Base-by-base conservation (phyloP, 306 rosid species). In the Prunus fruticosa region DNA sequence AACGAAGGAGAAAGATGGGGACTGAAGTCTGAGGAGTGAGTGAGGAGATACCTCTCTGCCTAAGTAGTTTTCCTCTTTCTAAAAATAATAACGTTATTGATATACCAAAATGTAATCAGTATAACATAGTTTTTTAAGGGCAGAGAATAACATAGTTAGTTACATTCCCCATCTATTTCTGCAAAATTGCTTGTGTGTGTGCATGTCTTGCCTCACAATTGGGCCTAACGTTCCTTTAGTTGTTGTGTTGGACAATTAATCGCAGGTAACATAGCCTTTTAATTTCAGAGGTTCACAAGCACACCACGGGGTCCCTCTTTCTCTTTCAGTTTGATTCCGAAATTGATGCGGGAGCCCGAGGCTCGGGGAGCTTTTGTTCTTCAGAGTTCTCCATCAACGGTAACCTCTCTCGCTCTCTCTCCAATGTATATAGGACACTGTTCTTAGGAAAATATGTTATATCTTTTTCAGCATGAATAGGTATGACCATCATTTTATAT, bases 311-410 rank as follows among this genome's bases (percentile, higher is more conserved):
- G 14, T 23, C 30, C 63, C 63, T 50, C 38, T 28, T 14, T 50
- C 70, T 30, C 49, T n/a, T 57, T 69, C 74, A 30, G 72, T 25
- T 50, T 30, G 64, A 22, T 20, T 64, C 19, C n/a, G 11, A 27
- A 27, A 38, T 76, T 65, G 56, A 23, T 6, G 65, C n/a, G 71
- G 66, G 57, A 73, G 66, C 64, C 75, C n/a, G 65, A 32, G 51
- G 61, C 28, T 10, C 22, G 15, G 9, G 50, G 63, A 65, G 72
- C 54, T 75, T 72, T 65, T 23, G 23, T 65, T 52, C 79, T 51
- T 75, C 71, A 64, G 15, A 19, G 30, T n/a, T 49, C 56, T 27
- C 49, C 10, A 34, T 52, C 72, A 23, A 53, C 23, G 65, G 79
- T 75, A 38, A 75, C 34, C 51, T 50, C 6, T 64, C 34, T 16